These are phyloP conservation scores for Crithidia mellificae DNA, from an alignment of 208 protist species.

Conservation along the genomic window DNA sequence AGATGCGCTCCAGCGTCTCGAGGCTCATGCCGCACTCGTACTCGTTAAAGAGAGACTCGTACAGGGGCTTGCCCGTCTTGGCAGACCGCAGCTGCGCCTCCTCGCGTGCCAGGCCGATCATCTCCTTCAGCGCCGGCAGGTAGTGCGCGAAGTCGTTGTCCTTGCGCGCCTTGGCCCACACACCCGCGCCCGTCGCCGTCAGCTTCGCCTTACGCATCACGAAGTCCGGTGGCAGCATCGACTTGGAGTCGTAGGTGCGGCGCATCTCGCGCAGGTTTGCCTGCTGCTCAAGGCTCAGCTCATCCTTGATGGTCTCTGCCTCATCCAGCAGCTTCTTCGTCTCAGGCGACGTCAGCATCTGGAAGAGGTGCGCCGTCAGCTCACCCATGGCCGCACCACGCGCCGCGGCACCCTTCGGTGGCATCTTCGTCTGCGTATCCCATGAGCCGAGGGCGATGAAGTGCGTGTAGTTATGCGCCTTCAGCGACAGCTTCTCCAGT, in stretches of 20 bases:
- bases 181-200: conserved; percentile 27
- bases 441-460: conserved; percentile 45
- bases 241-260: conserved; percentile 31
- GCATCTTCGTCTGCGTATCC: conserved; percentile 80
- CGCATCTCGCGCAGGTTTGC: conserved; percentile 80
- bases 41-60: conserved; percentile 75
- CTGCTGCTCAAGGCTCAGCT: conserved; percentile 46
- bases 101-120: conserved; percentile 69
- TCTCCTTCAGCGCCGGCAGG: conserved; percentile 68
- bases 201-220: conserved; percentile 45
- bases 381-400: conserved; percentile 62
- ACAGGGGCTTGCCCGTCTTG: conserved; percentile 43
- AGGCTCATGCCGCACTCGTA: conserved; percentile 82
- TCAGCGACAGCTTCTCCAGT: conserved; percentile 45
- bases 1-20: conserved; percentile 59
- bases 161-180: conserved; percentile 62
- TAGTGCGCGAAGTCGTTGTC: conserved; percentile 70
- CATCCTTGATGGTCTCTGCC: conserved; percentile 20
- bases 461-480: conserved; percentile 53
- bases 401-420: conserved; percentile 54
- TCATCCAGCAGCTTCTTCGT: conserved; percentile 40
- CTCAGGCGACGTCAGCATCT: conserved; percentile 40
- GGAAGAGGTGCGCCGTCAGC: conserved; percentile 35
- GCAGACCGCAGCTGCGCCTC: conserved; percentile 51
- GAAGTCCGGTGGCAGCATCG: conserved; percentile 51